Conservation (phyloP, 2,329 filamentous ascomycete species). For the Sphaerulina musiva region DNA sequence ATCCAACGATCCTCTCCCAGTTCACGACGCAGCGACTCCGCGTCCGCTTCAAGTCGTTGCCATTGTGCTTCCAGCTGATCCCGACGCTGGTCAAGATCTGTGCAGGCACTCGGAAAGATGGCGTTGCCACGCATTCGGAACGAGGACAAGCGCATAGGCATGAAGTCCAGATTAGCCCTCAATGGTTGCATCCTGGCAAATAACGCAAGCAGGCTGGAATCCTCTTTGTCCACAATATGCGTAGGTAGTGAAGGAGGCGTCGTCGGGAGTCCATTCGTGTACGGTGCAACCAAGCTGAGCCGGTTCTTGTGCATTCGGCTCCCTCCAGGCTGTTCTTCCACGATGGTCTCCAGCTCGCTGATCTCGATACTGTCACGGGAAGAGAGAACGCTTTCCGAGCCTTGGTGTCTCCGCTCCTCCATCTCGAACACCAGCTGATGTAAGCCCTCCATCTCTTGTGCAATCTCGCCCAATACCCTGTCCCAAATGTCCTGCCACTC, state of each 20-base stretch:
- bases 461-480: slow-evolving; percentile 85
- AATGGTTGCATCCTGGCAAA: slow-evolving; percentile 95
- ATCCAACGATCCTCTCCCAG: slow-evolving; percentile 95
- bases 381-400: slow-evolving; percentile 57
- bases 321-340: slow-evolving; percentile 68
- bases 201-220: slow-evolving; percentile 78
- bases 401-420: slow-evolving; percentile 88
- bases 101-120: slow-evolving; percentile 83
- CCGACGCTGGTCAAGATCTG: slow-evolving; percentile 73
- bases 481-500: slow-evolving; percentile 99
- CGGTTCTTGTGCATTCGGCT: slow-evolving; percentile 50
- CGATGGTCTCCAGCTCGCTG: slow-evolving; percentile 83
- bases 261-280: slow-evolving; percentile 51
- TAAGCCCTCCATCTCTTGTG: slow-evolving; percentile 75
- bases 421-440: slow-evolving; percentile 86
- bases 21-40: slow-evolving; percentile 81
- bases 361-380: slow-evolving; percentile 59
- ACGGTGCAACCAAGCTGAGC: slow-evolving; percentile 58
- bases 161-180: slow-evolving; percentile 84
- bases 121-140: slow-evolving; percentile 72
- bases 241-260: slow-evolving; percentile 38
- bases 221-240: slow-evolving; percentile 56
- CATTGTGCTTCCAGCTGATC: slow-evolving; percentile 74
- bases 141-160: slow-evolving; percentile 86
- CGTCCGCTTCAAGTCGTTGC: slow-evolving; percentile 81